Evolutionary conservation across 371 early-diverging fungal species (phyloP).

Genomic region (Phascolomyces articulosus): DNA sequence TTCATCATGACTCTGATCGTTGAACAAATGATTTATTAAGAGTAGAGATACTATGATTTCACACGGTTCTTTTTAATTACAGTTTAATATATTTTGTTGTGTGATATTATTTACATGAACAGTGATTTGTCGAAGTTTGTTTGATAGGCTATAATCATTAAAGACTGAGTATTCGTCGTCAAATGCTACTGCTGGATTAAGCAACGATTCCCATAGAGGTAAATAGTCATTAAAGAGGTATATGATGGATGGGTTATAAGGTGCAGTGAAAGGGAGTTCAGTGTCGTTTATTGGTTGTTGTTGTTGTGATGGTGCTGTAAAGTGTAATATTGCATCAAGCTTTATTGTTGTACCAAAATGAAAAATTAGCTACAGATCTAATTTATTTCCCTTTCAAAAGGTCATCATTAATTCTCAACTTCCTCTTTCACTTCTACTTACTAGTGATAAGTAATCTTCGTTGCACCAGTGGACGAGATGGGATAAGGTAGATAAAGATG

Average conservation of each 20-base stretch:
- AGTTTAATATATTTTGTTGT: too few species aligned
- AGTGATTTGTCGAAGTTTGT: neutral
- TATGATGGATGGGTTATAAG: neutral
- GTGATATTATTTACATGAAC: slow-evolving; percentile 5
- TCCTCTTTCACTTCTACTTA: neutral
- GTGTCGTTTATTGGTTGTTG: neutral
- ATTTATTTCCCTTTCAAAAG: neutral
- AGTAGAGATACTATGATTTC: too few species aligned
- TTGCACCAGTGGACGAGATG: neutral
- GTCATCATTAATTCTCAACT: neutral
- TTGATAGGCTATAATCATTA: neutral
- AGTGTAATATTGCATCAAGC: neutral
- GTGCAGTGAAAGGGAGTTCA: neutral
- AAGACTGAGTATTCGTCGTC: neutral
- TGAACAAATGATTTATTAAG: too few species aligned
- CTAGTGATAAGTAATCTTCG: neutral
- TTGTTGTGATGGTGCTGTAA: neutral
- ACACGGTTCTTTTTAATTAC: too few species aligned
- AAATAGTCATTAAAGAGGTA: slow-evolving; percentile 1
- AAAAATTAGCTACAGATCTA: neutral
- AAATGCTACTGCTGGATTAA: neutral
- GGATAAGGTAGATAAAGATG: neutral
- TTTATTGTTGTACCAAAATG: neutral
- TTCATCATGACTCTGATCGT: too few species aligned
- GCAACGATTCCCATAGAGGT: neutral